These are phyloP conservation scores for Sarocladium strictum DNA, from an alignment of 2,329 filamentous ascomycete species.

Conservation along the genomic window DNA sequence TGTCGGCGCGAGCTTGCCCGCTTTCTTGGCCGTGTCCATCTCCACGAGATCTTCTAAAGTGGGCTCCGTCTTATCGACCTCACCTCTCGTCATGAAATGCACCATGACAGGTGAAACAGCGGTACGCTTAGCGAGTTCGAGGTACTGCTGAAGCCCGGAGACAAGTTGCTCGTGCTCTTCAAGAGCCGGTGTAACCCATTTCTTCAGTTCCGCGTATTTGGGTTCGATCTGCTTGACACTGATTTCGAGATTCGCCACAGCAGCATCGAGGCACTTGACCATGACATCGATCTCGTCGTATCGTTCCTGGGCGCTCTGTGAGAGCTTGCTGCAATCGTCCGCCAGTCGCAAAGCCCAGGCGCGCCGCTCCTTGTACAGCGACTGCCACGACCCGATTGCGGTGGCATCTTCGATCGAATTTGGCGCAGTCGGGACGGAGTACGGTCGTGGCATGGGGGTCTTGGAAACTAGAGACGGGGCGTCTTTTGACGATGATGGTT, in stretches of 20 bases:
- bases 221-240: constrained; percentile 67
- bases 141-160: constrained; percentile 61
- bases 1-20: constrained; percentile 57
- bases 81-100: constrained; percentile 52
- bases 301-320: constrained; percentile 54
- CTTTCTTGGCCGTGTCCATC: constrained; percentile 63
- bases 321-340: constrained; percentile 62
- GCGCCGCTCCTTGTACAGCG: constrained; percentile 73
- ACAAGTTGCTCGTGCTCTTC: constrained; percentile 61
- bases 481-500: constrained; percentile 43
- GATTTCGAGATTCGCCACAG: constrained; percentile 75
- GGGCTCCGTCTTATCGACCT: constrained; percentile 39
- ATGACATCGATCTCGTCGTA: constrained; percentile 72
- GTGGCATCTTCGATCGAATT: constrained; percentile 76
- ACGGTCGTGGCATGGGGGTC: constrained; percentile 46
- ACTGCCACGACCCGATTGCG: constrained; percentile 81
- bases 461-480: constrained; percentile 41
- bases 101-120: constrained; percentile 62
- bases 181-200: constrained; percentile 63
- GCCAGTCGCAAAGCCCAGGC: constrained; percentile 71
- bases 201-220: constrained; percentile 64
- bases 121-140: constrained; percentile 58
- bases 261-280: constrained; percentile 73
- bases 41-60: constrained; percentile 75
- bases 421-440: constrained; percentile 61